These are phyloP conservation scores for Talaromyces proteolyticus DNA, from an alignment of 495 filamentous ascomycete genomes.

Conservation along the genomic window DNA sequence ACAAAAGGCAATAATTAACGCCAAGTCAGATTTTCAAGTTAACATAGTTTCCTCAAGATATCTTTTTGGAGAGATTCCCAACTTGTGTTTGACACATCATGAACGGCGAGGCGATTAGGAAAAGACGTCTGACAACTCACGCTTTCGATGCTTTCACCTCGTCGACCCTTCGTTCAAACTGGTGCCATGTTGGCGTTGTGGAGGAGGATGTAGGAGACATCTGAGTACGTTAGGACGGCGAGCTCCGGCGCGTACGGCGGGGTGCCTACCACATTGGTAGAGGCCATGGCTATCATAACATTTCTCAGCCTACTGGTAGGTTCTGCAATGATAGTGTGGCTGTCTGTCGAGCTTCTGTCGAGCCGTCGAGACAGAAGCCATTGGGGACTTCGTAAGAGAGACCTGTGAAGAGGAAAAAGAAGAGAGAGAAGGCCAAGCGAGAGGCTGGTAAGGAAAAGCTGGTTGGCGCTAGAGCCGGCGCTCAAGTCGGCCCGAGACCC, in stretches of 20 bases:
- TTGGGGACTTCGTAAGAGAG: slow-evolving; percentile 8
- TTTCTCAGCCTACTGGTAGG: background rate
- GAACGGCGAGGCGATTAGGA: slow-evolving; percentile 9
- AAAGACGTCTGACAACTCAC: slow-evolving; percentile 51
- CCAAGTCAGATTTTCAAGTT: slow-evolving; percentile 65
- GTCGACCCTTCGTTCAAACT: slow-evolving; percentile 75
- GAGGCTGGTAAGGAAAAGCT: slow-evolving; percentile 13
- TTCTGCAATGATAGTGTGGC: background rate
- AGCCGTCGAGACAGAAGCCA: slow-evolving; percentile 19
- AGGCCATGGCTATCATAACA: slow-evolving; percentile 6
- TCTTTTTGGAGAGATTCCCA: slow-evolving; percentile 99
- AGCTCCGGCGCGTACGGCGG: background rate
- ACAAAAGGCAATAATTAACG: slow-evolving; percentile 4
- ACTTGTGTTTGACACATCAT: slow-evolving; percentile 91
- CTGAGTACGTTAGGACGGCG: slow-evolving; percentile 37
- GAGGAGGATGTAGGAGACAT: slow-evolving; percentile 60
- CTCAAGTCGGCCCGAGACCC: slow-evolving; percentile 7
- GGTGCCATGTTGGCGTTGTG: slow-evolving; percentile 59
- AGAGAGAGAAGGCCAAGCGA: slow-evolving; percentile 16
- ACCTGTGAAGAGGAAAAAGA: slow-evolving; percentile 7
- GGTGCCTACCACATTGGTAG: slow-evolving; percentile 3
- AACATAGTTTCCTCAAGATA: slow-evolving; percentile 78
- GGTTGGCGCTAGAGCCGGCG: slow-evolving; percentile 10
- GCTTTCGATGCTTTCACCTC: slow-evolving; percentile 84
- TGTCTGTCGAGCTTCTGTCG: background rate